These are phyloP conservation scores for Suillus tomentosus DNA, from an alignment of 768 basidiomycete genomes.

Conservation along the genomic window DNA sequence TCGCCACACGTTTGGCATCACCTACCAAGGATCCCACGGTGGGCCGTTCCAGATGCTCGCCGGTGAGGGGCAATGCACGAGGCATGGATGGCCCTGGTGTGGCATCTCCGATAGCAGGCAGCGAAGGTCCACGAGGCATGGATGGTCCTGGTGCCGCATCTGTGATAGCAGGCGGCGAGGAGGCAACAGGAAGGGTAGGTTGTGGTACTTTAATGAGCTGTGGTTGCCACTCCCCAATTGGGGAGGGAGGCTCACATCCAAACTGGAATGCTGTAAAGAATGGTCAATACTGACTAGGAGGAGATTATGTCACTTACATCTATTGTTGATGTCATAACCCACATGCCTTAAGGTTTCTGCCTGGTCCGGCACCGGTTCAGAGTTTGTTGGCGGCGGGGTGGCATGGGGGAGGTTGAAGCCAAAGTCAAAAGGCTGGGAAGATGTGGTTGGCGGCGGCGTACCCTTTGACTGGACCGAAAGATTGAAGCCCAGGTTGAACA, in stretches of 20 bases:
- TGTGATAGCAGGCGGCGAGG: neutral
- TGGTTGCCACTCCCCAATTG: neutral
- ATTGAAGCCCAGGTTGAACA: no score
- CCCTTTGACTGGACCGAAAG: no score
- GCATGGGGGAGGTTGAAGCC: no score
- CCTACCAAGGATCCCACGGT: neutral
- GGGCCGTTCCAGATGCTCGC: neutral
- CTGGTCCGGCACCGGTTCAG: no score
- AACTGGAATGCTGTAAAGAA: neutral
- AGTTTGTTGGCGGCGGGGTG: no score
- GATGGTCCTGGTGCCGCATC: neutral
- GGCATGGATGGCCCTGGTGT: neutral
- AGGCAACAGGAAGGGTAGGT: neutral
- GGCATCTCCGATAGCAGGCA: neutral
- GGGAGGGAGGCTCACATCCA: neutral
- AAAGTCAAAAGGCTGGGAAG: no score
- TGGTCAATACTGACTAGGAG: neutral
- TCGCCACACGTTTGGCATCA: neutral
- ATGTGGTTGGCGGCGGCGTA: no score
- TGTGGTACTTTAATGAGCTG: neutral
- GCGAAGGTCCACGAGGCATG: neutral
- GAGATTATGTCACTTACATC: neutral
- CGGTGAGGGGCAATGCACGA: neutral
- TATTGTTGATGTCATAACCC: neutral
- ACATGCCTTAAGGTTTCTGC: neutral